phyloP scores from a whole-genome alignment of 306 rosid species.

The Canavalia gladiata region DNA sequence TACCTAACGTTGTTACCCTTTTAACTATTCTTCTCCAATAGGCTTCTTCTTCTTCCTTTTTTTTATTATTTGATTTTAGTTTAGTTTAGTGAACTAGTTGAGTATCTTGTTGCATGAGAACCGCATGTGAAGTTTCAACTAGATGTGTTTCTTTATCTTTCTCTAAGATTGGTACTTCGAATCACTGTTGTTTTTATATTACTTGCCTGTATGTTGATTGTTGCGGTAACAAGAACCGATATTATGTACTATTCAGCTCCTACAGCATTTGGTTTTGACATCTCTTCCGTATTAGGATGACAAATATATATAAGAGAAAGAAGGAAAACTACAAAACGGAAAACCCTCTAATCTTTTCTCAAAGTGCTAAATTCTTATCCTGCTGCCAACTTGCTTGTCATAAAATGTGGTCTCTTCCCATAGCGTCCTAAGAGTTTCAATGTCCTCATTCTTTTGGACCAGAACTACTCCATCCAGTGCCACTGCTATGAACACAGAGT shows the following conservation, averaged over 20 bases:
- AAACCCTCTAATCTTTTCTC: slow-evolving; percentile 50
- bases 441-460: slow-evolving; percentile 79
- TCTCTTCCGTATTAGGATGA: background rate
- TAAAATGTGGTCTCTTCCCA: slow-evolving; percentile 81
- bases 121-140: background rate
- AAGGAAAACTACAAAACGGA: background rate
- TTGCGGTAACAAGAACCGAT: background rate
- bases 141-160: background rate
- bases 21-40: background rate
- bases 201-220: background rate
- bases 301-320: too few relatives aligned
- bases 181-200: background rate
- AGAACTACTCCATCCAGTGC: slow-evolving; percentile 64
- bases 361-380: slow-evolving; percentile 61
- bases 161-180: background rate
- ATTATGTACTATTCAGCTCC: background rate
- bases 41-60: background rate
- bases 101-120: background rate
- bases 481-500: slow-evolving; percentile 77
- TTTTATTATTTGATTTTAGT: background rate
- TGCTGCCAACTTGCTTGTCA: slow-evolving; percentile 59
- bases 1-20: background rate
- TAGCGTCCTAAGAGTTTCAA: slow-evolving; percentile 72
- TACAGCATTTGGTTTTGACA: background rate
- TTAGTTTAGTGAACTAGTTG: background rate